Conservation (phyloP, 2,329 filamentous ascomycete genomes). For the Remersonia thermophila region DNA sequence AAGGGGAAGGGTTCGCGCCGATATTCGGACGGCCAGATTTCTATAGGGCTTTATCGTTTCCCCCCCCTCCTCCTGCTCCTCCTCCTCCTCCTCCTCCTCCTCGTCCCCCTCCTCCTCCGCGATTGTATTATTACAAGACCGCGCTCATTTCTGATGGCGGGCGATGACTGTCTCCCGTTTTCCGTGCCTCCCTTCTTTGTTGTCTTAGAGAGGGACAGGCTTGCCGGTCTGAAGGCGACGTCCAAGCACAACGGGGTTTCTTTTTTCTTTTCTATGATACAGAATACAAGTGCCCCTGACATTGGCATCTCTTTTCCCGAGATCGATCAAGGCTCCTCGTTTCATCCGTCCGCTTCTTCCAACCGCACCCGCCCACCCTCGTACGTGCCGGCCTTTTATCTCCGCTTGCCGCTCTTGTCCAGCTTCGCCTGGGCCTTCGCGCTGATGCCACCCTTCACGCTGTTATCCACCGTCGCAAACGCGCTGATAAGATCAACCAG, state of each 20-base stretch:
- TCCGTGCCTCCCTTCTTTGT: neutral
- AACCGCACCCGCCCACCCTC: too few relatives aligned
- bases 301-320: too few relatives aligned
- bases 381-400: constrained; percentile 5
- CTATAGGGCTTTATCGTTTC: neutral
- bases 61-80: too few relatives aligned
- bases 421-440: constrained; percentile 27
- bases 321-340: too few relatives aligned
- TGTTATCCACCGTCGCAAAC: constrained; percentile 32
- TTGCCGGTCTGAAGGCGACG: neutral
- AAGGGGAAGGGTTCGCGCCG: too few relatives aligned
- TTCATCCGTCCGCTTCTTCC: too few relatives aligned
- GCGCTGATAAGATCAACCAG: constrained; percentile 40
- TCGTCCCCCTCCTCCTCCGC: too few relatives aligned
- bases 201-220: neutral
- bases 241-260: constrained; percentile 2
- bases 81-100: too few relatives aligned
- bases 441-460: constrained; percentile 27
- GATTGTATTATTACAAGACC: too few relatives aligned
- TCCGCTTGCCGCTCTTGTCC: constrained; percentile 28
- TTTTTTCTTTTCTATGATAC: constrained; percentile 6
- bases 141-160: neutral
- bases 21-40: too few relatives aligned
- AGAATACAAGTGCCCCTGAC: constrained; percentile 3
- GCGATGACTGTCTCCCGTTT: neutral